These are phyloP conservation scores for Fusarium sororula DNA, from an alignment of 2,329 filamentous ascomycete species.

Conservation along the genomic window DNA sequence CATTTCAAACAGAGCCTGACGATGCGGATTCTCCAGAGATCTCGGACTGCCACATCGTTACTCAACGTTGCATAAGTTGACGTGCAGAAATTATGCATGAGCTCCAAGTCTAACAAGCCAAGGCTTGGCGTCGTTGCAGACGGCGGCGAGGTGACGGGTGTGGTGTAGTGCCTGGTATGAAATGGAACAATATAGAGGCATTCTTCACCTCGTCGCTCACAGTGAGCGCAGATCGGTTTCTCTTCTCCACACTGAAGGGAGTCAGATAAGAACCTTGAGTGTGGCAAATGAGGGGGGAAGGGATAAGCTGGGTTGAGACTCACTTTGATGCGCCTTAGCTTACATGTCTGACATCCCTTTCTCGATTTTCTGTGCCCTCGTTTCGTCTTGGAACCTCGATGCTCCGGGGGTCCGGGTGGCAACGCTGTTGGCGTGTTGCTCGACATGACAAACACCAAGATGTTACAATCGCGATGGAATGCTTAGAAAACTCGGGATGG, in stretches of 20 bases:
- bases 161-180: background rate
- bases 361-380: background rate
- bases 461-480: too few species aligned
- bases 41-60: background rate
- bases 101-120: background rate
- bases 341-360: background rate
- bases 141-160: background rate
- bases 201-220: background rate
- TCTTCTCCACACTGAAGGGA: background rate
- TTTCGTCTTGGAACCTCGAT: background rate
- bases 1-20: background rate
- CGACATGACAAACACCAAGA: background rate
- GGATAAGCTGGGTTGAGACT: rapidly evolving
- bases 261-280: too few species aligned
- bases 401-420: background rate
- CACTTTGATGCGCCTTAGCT: background rate
- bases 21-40: background rate
- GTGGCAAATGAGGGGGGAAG: too few species aligned
- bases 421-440: background rate
- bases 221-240: background rate
- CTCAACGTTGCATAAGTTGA: background rate
- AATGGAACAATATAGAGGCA: background rate
- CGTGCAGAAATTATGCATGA: background rate
- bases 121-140: background rate
- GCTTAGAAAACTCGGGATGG: background rate